Evolutionary conservation across 2,329 filamentous ascomycete species (phyloP).

Genomic region (Penicillium sp.): DNA sequence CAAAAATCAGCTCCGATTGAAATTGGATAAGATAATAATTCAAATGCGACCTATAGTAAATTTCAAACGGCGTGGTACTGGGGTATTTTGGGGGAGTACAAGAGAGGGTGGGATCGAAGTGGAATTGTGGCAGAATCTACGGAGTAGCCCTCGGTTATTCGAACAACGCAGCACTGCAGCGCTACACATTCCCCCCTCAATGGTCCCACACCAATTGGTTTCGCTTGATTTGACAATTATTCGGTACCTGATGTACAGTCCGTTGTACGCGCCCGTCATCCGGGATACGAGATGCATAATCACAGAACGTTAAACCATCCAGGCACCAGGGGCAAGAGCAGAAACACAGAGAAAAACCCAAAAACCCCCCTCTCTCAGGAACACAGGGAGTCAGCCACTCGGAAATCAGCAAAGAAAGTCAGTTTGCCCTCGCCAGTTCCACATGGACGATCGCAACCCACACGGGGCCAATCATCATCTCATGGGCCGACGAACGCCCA

Average conservation of each 20-base stretch:
- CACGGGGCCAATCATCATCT: constrained; percentile 4
- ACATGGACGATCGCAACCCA: constrained; percentile 9
- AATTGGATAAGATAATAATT: background rate
- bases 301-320: background rate
- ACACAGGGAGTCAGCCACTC: background rate
- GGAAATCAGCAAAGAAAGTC: background rate
- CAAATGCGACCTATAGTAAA: background rate
- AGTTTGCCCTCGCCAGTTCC: constrained; percentile 5
- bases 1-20: background rate
- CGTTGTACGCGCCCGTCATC: background rate
- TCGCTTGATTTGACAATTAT: background rate
- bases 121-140: too few species aligned
- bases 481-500: background rate
- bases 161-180: too few species aligned
- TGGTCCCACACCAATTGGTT: too few species aligned
- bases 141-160: background rate
- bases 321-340: constrained; percentile 3
- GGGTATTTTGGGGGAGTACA: background rate
- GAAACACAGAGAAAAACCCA: too few species aligned
- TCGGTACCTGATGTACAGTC: background rate
- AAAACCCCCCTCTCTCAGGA: background rate
- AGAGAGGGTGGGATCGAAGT: too few species aligned
- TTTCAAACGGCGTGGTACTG: background rate
- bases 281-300: background rate
- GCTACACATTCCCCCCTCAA: too few species aligned